Conservation (phyloP, 2,329 filamentous ascomycete species). For the Diaporthe nobilis region DNA sequence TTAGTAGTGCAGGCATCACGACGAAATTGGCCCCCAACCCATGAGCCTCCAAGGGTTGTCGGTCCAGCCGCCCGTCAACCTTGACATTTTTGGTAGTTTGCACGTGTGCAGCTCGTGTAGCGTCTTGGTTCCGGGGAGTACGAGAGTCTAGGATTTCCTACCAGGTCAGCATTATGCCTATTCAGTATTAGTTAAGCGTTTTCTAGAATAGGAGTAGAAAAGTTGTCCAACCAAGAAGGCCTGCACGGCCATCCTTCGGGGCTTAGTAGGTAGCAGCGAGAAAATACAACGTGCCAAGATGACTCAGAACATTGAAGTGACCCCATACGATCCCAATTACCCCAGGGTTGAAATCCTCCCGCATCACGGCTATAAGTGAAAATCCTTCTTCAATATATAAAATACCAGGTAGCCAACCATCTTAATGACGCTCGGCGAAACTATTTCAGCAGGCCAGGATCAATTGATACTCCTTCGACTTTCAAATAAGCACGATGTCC, state of each 20-base stretch:
- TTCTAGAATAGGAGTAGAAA: background rate
- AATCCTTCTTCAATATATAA: background rate
- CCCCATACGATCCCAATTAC: background rate
- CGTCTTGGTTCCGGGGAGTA: conserved; percentile 2
- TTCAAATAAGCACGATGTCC: conserved; percentile 18
- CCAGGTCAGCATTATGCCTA: conserved; percentile 21
- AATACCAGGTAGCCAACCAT: background rate
- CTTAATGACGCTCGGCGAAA: background rate
- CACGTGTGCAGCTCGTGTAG: background rate
- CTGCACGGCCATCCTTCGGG: conserved; percentile 9
- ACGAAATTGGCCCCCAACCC: background rate
- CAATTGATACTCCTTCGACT: background rate
- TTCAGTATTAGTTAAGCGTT: background rate
- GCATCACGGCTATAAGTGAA: background rate
- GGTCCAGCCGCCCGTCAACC: background rate
- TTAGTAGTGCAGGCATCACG: background rate
- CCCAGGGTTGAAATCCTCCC: conserved; percentile 2
- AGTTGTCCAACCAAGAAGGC: background rate
- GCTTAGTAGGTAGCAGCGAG: conserved; percentile 16
- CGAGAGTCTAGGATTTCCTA: background rate
- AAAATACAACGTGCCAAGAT: conserved; percentile 7
- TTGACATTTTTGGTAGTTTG: background rate
- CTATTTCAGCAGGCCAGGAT: background rate
- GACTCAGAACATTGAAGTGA: conserved; percentile 22
- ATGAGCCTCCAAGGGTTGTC: background rate